These are phyloP conservation scores for Arabidopsis suecica DNA, from an alignment of 345 rosid genomes.

Conservation along the genomic window DNA sequence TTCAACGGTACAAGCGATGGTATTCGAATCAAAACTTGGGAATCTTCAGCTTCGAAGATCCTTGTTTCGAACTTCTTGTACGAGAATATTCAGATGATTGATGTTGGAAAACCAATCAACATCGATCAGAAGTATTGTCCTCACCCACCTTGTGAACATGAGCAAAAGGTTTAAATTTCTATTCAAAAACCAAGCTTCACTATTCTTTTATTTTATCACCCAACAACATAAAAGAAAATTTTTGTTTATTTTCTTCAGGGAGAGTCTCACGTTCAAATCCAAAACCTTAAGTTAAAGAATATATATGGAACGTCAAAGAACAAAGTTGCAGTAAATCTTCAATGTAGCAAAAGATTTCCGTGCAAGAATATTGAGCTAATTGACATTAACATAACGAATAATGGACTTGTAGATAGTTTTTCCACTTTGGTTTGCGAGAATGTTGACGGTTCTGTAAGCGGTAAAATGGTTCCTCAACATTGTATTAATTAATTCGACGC, in stretches of 20 bases:
- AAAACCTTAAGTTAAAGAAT: constrained; percentile 33
- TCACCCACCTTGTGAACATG: no score
- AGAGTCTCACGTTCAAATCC: constrained; percentile 45
- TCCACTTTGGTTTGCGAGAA: constrained; percentile 38
- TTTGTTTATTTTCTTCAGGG: constrained; percentile 4
- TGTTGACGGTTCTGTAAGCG: constrained; percentile 22
- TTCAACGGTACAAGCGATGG: no score
- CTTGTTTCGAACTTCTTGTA: no score
- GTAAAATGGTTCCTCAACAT: constrained; percentile 16
- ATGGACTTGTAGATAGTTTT: neutral
- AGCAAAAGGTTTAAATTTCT: no score
- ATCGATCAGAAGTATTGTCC: no score
- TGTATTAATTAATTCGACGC: neutral
- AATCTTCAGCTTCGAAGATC: no score
- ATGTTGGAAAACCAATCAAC: no score
- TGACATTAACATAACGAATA: constrained; percentile 34
- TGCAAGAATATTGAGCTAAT: constrained; percentile 38
- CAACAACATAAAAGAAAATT: no score
- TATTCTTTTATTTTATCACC: no score
- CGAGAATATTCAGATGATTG: no score
- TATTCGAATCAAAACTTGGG: no score
- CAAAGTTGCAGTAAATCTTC: constrained; percentile 9
- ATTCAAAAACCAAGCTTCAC: no score
- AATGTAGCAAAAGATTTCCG: constrained; percentile 35
- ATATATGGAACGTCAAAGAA: constrained; percentile 37